Conservation (phyloP, 1,284 basidiomycete genomes). For the Salmacisia buchloeana region DNA sequence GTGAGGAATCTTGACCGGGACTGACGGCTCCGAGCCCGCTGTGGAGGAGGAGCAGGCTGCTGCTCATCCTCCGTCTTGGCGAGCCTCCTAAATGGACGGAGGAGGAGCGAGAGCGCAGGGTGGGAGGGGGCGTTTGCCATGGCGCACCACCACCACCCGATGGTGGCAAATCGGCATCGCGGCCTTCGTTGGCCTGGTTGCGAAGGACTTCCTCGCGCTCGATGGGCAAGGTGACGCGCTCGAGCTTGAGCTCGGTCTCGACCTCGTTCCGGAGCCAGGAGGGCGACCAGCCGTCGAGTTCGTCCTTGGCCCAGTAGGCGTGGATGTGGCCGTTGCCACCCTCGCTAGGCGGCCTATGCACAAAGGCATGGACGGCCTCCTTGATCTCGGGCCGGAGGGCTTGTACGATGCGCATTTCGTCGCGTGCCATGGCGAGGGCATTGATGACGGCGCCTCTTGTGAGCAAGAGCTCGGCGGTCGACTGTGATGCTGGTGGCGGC, state of each 20-base stretch:
- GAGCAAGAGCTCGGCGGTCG: slow-evolving; percentile 27
- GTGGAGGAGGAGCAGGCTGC: background rate
- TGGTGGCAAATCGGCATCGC: background rate
- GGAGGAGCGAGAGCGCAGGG: background rate
- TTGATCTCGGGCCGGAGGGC: slow-evolving; percentile 12
- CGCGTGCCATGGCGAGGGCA: slow-evolving; percentile 28
- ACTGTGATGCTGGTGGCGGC: slow-evolving; percentile 13
- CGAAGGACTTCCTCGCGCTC: background rate
- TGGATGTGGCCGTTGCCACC: slow-evolving; percentile 10
- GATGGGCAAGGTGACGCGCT: background rate
- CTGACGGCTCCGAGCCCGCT: background rate
- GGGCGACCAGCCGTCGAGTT: slow-evolving; percentile 26
- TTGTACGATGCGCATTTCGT: slow-evolving; percentile 29
- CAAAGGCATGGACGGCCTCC: slow-evolving; percentile 14
- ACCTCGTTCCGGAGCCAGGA: slow-evolving; percentile 28
- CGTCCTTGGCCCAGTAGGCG: slow-evolving; percentile 19
- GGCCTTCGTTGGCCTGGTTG: background rate
- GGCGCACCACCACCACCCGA: background rate
- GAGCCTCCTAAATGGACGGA: background rate
- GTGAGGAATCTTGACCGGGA: background rate
- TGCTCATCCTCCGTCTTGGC: background rate
- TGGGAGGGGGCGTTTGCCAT: background rate
- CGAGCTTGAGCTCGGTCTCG: slow-evolving; percentile 14
- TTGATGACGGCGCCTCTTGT: slow-evolving; percentile 24
- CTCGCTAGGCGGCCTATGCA: slow-evolving; percentile 10